These are phyloP conservation scores for Curvularia spicifera DNA, from an alignment of 2,329 filamentous ascomycete species.

Conservation along the genomic window DNA sequence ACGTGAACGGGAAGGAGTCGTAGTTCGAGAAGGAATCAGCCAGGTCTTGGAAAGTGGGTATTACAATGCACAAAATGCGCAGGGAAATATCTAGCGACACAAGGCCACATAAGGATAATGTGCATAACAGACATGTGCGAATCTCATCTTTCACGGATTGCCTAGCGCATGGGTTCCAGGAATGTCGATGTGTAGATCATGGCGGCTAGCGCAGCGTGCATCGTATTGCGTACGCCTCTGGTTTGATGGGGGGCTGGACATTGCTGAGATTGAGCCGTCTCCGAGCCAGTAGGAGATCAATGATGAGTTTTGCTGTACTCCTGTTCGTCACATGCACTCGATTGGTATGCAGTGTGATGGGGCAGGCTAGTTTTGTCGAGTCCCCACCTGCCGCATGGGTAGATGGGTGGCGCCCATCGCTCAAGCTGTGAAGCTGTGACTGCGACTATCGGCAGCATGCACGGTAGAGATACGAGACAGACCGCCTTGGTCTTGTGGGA, in stretches of 20 bases:
- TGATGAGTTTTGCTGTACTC: not conserved
- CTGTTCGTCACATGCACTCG: not conserved
- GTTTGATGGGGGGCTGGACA: not conserved
- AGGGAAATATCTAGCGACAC: slow-evolving; percentile 8
- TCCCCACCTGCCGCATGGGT: slow-evolving; percentile 1
- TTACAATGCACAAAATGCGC: slow-evolving; percentile 6
- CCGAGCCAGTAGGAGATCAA: slow-evolving; percentile 5
- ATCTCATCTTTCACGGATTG: not conserved
- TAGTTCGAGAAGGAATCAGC: not conserved
- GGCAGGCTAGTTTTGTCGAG: not conserved
- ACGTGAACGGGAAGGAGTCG: not conserved
- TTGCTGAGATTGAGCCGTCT: slow-evolving; percentile 5
- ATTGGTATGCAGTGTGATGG: not conserved
- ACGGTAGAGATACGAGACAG: not conserved
- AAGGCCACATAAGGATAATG: not conserved
- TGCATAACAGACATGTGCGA: not conserved
- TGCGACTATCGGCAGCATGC: not conserved
- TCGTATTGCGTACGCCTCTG: slow-evolving; percentile 1
- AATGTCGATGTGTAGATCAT: slow-evolving; percentile 8
- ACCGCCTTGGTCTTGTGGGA: slow-evolving; percentile 1
- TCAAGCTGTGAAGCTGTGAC: not conserved
- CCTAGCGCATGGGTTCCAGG: slow-evolving; percentile 3
- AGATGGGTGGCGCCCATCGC: not conserved
- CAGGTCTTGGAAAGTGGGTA: slow-evolving; percentile 2
- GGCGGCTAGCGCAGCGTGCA: slow-evolving; percentile 5